Evolutionary conservation across 257 asterid genomes (phyloP), one percentile per base, ranked within the genome.

Genomic region (Paraleonurus japonicus): DNA sequence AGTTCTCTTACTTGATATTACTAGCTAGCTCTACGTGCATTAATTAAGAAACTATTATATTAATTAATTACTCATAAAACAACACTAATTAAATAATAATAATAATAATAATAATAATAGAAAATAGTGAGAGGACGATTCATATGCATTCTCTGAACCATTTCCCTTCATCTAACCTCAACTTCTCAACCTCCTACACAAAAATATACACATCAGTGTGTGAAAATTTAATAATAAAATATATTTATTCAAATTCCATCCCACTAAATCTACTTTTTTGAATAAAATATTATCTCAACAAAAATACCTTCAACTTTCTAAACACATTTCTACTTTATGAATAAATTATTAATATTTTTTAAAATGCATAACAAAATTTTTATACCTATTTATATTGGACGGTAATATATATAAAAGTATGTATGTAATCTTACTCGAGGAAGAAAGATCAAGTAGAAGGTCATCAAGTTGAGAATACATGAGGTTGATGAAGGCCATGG

Each of bases 381-480:
- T n/a, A n/a, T n/a, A n/a, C n/a, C n/a, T n/a, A n/a, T n/a, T n/a
- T n/a, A n/a, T n/a, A n/a, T n/a, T n/a, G n/a, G n/a, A n/a, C n/a
- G n/a, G n/a, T n/a, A n/a, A n/a, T n/a, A n/a, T 37, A 37, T 9
- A 8, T 37, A 35, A 35, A 35, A 35, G 12, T 35, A 37, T 37
- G 3, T 28, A 28, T 28, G 5, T 28, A 28, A 3, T 71, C 50
- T 60, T 71, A 73, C 71, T 35, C 7, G 78, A 60, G 62, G 80
- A 57, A 33, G 81, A 83, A 75, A 64, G 5, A 5, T 75, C 75
- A 55, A 60, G 53, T 1, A 70, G 43, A 16, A 81, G 82, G 24
- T 86, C 77, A 4, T 81, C 65, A 51, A 86, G 92, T 72, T 86
- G 87, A 74, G 89, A 78, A 67, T 84, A 72, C 86, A 86, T 82